Evolutionary conservation across 306 rosid genomes (phyloP).

Genomic region (Cicer cuneatum): DNA sequence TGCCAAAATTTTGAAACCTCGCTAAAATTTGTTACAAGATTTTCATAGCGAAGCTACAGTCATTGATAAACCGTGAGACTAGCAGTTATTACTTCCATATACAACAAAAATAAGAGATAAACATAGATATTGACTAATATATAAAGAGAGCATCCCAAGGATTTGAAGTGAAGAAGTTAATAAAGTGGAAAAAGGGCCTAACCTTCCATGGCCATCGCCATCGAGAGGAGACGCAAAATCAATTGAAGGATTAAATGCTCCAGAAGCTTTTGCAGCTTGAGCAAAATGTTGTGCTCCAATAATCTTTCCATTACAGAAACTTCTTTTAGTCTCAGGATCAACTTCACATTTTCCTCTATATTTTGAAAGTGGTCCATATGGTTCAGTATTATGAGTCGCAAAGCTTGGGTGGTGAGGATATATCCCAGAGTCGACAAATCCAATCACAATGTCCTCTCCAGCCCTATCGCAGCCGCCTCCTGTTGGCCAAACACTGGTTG

Average conservation of each 20-base stretch:
- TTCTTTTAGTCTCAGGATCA: constrained; percentile 79
- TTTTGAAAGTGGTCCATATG: constrained; percentile 83
- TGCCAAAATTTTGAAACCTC: not conserved
- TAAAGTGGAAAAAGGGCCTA: constrained; percentile 40
- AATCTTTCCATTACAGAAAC: constrained; percentile 95
- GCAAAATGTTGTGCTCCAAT: constrained; percentile 99
- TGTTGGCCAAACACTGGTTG: constrained; percentile 98
- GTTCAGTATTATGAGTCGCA: constrained; percentile 66
- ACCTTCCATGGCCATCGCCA: constrained; percentile 99
- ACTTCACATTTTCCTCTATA: constrained; percentile 97
- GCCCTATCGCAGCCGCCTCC: constrained; percentile 97
- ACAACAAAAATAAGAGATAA: constrained; percentile 3
- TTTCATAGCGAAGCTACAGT: not conserved
- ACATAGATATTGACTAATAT: not conserved
- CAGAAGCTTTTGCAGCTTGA: constrained; percentile 96
- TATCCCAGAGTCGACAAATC: constrained; percentile 98
- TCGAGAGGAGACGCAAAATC: constrained; percentile 96
- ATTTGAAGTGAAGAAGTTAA: constrained; percentile 29
- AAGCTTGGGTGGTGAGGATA: constrained; percentile 95
- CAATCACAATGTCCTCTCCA: constrained; percentile 94
- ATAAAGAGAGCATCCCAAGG: constrained; percentile 3
- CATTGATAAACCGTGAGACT: not conserved
- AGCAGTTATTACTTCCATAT: not conserved
- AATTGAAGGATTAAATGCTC: constrained; percentile 82
- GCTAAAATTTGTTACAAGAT: constrained; percentile 2